phyloP scores from a whole-genome alignment of 768 basidiomycete species.

The Sistotremastrum suecicum region DNA sequence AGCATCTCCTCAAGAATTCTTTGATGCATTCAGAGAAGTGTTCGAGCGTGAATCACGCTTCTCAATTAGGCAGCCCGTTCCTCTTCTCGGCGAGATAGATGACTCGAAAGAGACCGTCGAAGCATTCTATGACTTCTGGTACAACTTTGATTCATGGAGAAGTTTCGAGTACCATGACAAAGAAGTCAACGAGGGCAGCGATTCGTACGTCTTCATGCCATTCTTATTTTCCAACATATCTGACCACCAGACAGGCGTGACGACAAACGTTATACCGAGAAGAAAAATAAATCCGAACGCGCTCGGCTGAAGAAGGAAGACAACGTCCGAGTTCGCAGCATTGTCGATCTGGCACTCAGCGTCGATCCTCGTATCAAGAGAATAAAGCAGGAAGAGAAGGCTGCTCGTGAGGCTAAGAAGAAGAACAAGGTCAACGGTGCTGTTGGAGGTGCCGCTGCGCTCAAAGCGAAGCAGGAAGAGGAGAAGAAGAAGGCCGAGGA shows the following conservation, averaged over 20 bases:
- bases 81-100: slow-evolving; percentile 55
- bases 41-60: slow-evolving; percentile 91
- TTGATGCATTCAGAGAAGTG: slow-evolving; percentile 60
- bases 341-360: slow-evolving; percentile 77
- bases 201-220: slow-evolving; percentile 43
- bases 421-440: slow-evolving; percentile 17
- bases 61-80: slow-evolving; percentile 75
- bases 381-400: slow-evolving; percentile 94
- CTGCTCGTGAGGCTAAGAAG: slow-evolving; percentile 86
- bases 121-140: slow-evolving; percentile 97
- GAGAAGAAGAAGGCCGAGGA: slow-evolving; percentile 55
- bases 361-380: slow-evolving; percentile 93
- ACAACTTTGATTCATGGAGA: slow-evolving; percentile 98
- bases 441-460: slow-evolving; percentile 29
- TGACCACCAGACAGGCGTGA: slow-evolving; percentile 50
- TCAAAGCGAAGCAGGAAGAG: slow-evolving; percentile 37
- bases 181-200: slow-evolving; percentile 95
- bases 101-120: slow-evolving; percentile 75
- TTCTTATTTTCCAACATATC: not conserved
- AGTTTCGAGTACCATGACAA: slow-evolving; percentile 98
- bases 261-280: slow-evolving; percentile 97
- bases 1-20: slow-evolving; percentile 44
- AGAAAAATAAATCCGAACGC: slow-evolving; percentile 98
- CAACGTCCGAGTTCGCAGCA: slow-evolving; percentile 68
- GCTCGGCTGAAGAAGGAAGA: slow-evolving; percentile 96